Evolutionary conservation across 139 green algal species (phyloP).

Genomic region (Coccomyxa sp.): DNA sequence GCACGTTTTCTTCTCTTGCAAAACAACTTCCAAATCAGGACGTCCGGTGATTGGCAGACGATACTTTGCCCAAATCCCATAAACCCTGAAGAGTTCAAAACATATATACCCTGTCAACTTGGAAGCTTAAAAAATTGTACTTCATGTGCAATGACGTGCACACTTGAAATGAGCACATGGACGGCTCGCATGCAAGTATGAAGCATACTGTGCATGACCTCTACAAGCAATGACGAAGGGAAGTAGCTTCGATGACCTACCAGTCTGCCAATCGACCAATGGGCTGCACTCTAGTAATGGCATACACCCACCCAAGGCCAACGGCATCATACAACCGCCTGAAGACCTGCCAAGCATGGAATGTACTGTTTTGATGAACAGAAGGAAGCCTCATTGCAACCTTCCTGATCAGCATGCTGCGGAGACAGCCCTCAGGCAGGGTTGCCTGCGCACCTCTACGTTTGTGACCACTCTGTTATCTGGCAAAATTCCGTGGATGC

Average conservation of each 20-base stretch:
- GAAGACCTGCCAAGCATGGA: slow-evolving; percentile 30
- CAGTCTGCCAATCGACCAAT: slow-evolving; percentile 50
- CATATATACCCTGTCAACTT: not conserved
- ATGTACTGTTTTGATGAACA: not conserved
- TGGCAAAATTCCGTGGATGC: slow-evolving; percentile 83
- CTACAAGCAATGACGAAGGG: not conserved
- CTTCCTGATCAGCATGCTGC: no score
- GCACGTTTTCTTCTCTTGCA: slow-evolving; percentile 41
- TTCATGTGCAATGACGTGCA: no score
- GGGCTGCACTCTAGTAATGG: slow-evolving; percentile 58
- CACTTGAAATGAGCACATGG: no score
- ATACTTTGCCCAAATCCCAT: slow-evolving; percentile 82
- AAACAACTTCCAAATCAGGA: slow-evolving; percentile 33
- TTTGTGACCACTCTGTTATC: slow-evolving; percentile 74
- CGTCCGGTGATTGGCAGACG: slow-evolving; percentile 69
- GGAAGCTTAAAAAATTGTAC: no score
- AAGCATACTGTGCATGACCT: not conserved
- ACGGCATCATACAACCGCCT: slow-evolving; percentile 83
- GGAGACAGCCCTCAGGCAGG: no score
- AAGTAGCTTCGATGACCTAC: not conserved
- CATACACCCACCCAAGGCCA: slow-evolving; percentile 91
- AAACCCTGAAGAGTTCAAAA: slow-evolving; percentile 41
- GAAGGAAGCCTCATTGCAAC: not conserved
- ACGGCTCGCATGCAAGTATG: no score
- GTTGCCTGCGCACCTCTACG: slow-evolving; percentile 53